Percentiles rank a stretch among this genome's conserved stretches.
Conservation (phyloP, 2,329 filamentous ascomycete genomes). For the Phialocephala subalpina region DNA sequence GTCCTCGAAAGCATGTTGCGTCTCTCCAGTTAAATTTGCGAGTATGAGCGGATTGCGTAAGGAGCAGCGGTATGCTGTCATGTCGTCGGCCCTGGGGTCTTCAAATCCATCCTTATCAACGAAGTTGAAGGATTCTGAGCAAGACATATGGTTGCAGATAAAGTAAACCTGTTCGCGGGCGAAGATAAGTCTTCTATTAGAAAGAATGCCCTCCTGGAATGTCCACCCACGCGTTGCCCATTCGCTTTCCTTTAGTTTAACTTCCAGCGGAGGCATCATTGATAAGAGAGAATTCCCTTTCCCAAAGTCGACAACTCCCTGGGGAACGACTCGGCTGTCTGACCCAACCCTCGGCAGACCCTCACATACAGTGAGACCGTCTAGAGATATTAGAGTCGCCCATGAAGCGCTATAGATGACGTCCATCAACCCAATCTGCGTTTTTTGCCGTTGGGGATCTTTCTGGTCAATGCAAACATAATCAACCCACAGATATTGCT, state of each 20-base stretch:
- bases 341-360: slow-evolving; percentile 37
- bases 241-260: slow-evolving; percentile 13
- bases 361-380: slow-evolving; percentile 28
- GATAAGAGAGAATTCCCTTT: slow-evolving; percentile 20
- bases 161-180: slow-evolving; percentile 42
- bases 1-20: slow-evolving; percentile 10
- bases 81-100: background rate
- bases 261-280: slow-evolving; percentile 8
- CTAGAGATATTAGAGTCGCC: slow-evolving; percentile 36
- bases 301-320: background rate
- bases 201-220: slow-evolving; percentile 46
- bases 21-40: background rate
- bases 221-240: slow-evolving; percentile 46
- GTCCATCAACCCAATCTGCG: slow-evolving; percentile 34
- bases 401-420: slow-evolving; percentile 36
- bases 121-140: slow-evolving; percentile 24
- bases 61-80: background rate
- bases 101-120: slow-evolving; percentile 11
- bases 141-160: slow-evolving; percentile 36
- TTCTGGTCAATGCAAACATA: slow-evolving; percentile 42
- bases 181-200: slow-evolving; percentile 44
- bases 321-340: background rate
- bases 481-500: slow-evolving; percentile 43
- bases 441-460: slow-evolving; percentile 19
- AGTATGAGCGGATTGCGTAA: background rate